A percentile compares a stretch with the other conserved stretches of the same genome.
Evolutionary conservation across 257 asterid genomes (phyloP).

Genomic region (Gentiana macrophylla): DNA sequence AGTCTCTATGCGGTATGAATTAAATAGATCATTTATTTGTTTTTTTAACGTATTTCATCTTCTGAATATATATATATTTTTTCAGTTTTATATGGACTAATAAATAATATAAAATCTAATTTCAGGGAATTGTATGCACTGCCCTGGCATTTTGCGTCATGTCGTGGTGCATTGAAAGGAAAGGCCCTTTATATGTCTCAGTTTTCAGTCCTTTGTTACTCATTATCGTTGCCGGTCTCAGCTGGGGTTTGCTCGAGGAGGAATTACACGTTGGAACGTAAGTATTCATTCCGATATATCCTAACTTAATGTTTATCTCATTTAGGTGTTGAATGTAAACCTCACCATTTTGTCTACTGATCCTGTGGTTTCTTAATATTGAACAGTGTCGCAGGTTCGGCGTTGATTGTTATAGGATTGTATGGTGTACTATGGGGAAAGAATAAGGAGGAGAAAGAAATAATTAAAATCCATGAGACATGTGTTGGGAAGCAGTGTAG

Average conservation of each 20-base stretch:
- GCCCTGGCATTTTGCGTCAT: constrained; percentile 66
- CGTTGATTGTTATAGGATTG: constrained; percentile 55
- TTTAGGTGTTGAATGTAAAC: no score
- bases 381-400: constrained; percentile 39
- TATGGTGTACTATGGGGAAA: constrained; percentile 83
- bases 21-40: no score
- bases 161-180: constrained; percentile 69
- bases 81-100: constrained; percentile 1
- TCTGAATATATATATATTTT: constrained; percentile 33
- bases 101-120: background rate
- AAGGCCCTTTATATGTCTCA: constrained; percentile 77
- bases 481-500: constrained; percentile 7
- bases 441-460: constrained; percentile 31
- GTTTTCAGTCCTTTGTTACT: constrained; percentile 83
- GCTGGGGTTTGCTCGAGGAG: constrained; percentile 81
- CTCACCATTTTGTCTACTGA: background rate
- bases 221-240: constrained; percentile 69
- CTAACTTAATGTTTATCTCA: background rate
- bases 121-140: constrained; percentile 66
- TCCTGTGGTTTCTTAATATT: no score
- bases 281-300: constrained; percentile 22
- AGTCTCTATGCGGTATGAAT: constrained; percentile 43
- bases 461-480: constrained; percentile 5
- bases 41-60: background rate
- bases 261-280: constrained; percentile 17